phyloP scores from a whole-genome alignment of 345 rosid species.

The Lepidium sativum region DNA sequence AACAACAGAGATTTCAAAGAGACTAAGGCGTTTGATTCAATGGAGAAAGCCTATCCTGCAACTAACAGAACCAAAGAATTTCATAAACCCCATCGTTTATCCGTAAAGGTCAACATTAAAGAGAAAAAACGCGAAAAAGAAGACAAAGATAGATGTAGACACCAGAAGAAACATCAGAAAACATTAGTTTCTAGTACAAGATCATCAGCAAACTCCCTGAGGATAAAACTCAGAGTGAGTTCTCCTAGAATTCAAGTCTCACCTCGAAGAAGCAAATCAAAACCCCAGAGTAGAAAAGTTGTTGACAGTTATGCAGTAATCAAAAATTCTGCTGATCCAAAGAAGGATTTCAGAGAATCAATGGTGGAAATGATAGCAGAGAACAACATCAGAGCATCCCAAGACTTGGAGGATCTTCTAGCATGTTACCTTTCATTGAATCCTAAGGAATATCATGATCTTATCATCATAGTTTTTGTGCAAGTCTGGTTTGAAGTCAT shows the following conservation, averaged over 20 bases:
- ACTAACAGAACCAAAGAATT: not conserved
- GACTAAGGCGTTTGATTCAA: slow-evolving; percentile 17
- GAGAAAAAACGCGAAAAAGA: not conserved
- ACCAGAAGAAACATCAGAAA: slow-evolving; percentile 9
- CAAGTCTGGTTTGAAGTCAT: slow-evolving; percentile 48
- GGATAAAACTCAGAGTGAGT: slow-evolving; percentile 40
- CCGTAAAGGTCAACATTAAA: not conserved
- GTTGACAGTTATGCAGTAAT: slow-evolving; percentile 51
- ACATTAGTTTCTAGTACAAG: slow-evolving; percentile 4
- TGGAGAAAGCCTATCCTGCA: slow-evolving; percentile 17
- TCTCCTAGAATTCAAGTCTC: slow-evolving; percentile 41
- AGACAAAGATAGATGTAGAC: not conserved
- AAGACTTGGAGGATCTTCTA: slow-evolving; percentile 72
- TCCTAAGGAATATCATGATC: slow-evolving; percentile 51
- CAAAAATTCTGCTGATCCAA: slow-evolving; percentile 65
- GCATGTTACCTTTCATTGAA: slow-evolving; percentile 70
- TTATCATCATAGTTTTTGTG: slow-evolving; percentile 65
- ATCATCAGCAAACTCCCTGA: slow-evolving; percentile 19
- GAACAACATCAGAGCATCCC: slow-evolving; percentile 46
- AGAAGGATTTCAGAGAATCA: slow-evolving; percentile 72
- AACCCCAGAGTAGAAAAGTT: slow-evolving; percentile 21
- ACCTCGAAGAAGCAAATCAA: slow-evolving; percentile 23
- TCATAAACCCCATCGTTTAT: not conserved
- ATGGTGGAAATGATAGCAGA: slow-evolving; percentile 88
- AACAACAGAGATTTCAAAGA: slow-evolving; percentile 13